Evolutionary conservation across 768 basidiomycete genomes (phyloP).

Genomic region (Phylloporus arenicola): DNA sequence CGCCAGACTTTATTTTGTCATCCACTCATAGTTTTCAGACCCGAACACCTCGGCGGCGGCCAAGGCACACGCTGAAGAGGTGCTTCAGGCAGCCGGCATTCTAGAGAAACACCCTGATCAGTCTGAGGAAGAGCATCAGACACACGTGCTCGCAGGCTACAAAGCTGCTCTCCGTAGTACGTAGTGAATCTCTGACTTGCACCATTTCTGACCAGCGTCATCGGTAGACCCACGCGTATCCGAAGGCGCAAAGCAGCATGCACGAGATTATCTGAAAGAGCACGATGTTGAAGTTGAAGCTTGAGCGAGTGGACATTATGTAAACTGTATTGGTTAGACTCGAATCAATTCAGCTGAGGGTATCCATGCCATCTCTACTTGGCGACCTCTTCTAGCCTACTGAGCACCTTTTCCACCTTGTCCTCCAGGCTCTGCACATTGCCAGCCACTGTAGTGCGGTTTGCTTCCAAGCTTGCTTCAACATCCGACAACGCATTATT

Average conservation of each 20-base stretch:
- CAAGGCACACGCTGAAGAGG: slow-evolving; percentile 50
- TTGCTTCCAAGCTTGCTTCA: slow-evolving; percentile 71
- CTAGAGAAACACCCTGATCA: slow-evolving; percentile 26
- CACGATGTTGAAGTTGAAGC: slow-evolving; percentile 17
- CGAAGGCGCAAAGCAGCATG: slow-evolving; percentile 44
- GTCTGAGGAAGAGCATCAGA: slow-evolving; percentile 37
- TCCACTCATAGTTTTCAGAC: slow-evolving; percentile 28
- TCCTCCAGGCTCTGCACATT: slow-evolving; percentile 72
- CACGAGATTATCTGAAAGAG: slow-evolving; percentile 35
- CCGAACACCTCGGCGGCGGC: slow-evolving; percentile 42
- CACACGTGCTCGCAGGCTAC: slow-evolving; percentile 49
- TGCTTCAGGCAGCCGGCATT: slow-evolving; percentile 44
- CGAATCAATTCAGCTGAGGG: neutral
- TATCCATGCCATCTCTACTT: slow-evolving; percentile 8
- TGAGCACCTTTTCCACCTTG: slow-evolving; percentile 45
- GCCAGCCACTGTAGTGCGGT: slow-evolving; percentile 60
- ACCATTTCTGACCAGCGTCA: neutral
- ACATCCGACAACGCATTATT: slow-evolving; percentile 63
- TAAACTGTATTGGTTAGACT: neutral
- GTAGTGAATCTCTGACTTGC: slow-evolving; percentile 1
- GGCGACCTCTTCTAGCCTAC: slow-evolving; percentile 37
- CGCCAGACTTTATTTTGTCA: neutral
- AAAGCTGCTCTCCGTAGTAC: slow-evolving; percentile 51
- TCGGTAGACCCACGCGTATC: slow-evolving; percentile 43
- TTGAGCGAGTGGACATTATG: neutral